Evolutionary conservation across 176 grass and related monocot genomes (phyloP).

Genomic region (Rhipidocladum racemiflorum): DNA sequence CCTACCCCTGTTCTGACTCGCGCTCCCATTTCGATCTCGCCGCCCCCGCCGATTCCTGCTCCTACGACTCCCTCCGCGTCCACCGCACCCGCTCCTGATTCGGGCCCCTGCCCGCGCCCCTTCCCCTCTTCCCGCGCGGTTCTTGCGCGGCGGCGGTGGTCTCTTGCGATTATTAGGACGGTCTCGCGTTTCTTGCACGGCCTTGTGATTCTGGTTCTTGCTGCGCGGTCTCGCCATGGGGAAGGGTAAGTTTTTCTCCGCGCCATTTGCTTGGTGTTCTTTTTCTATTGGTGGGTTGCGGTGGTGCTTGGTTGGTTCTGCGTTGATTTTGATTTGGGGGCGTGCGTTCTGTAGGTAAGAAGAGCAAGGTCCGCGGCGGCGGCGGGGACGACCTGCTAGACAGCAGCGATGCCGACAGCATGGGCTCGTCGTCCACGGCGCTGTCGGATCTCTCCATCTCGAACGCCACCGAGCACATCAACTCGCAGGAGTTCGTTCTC

Average conservation of each 20-base stretch:
- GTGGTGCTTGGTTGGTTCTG: neutral
- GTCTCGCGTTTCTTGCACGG: neutral
- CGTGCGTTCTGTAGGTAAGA: slow-evolving; percentile 35
- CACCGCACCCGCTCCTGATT: slow-evolving; percentile 55
- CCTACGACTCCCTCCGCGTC: slow-evolving; percentile 10
- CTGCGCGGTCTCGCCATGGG: slow-evolving; percentile 33
- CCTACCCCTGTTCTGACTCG: slow-evolving; percentile 29
- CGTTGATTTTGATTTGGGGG: slow-evolving; percentile 17
- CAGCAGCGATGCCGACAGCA: slow-evolving; percentile 88
- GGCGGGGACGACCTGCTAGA: slow-evolving; percentile 67
- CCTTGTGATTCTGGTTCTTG: slow-evolving; percentile 9
- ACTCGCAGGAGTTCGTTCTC: slow-evolving; percentile 75
- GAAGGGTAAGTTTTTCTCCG: slow-evolving; percentile 34
- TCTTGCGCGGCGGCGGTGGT: neutral
- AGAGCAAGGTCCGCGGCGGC: slow-evolving; percentile 38
- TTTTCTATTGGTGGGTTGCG: neutral
- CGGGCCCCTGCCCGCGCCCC: neutral
- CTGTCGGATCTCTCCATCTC: slow-evolving; percentile 53
- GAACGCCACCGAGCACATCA: slow-evolving; percentile 61
- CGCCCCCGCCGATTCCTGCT: neutral
- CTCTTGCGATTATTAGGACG: neutral
- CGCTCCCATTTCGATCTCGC: slow-evolving; percentile 26
- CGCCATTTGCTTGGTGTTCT: neutral
- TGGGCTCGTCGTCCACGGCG: slow-evolving; percentile 52
- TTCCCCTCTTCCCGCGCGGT: neutral